These are phyloP conservation scores for Linnemannia elongata DNA, from an alignment of 192 early-diverging fungal genomes.

Conservation along the genomic window DNA sequence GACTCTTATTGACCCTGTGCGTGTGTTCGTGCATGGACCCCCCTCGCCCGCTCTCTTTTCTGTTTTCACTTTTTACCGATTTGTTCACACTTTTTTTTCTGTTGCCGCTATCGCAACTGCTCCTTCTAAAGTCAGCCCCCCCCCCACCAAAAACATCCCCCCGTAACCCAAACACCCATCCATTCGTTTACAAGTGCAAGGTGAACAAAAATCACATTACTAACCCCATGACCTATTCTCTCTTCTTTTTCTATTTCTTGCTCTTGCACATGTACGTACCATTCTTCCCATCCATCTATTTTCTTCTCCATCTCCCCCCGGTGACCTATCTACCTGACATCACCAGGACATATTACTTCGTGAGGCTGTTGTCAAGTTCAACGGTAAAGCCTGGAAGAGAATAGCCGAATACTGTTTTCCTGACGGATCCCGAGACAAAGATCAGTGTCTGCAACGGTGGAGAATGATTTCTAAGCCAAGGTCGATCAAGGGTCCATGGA, in stretches of 20 bases:
- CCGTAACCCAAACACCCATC: no score
- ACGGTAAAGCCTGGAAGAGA: conserved; percentile 57
- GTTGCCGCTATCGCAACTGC: background rate
- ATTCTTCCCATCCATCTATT: background rate
- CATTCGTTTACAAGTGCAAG: no score
- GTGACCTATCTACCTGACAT: background rate
- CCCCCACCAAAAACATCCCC: background rate
- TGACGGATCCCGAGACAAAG: conserved; percentile 55
- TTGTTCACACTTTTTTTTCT: background rate
- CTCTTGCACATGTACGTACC: conserved; percentile 5
- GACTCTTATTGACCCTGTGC: background rate
- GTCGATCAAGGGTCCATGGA: conserved; percentile 57
- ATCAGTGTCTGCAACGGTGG: conserved; percentile 56
- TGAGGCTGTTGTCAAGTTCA: conserved; percentile 54
- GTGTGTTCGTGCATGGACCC: background rate
- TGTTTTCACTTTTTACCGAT: background rate
- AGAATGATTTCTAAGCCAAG: conserved; percentile 58
- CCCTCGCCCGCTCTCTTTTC: background rate
- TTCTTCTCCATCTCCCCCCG: background rate
- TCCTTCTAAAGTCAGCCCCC: background rate
- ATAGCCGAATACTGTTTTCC: conserved; percentile 55
- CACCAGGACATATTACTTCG: conserved; percentile 43
- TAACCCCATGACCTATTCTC: background rate
- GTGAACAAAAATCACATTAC: conserved; percentile 3
- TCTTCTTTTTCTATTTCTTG: background rate